A percentile compares a stretch with the other conserved stretches of the same genome.
These are phyloP conservation scores for Artemisia tridentata DNA, from an alignment of 129 eudicot species.

Conservation along the genomic window DNA sequence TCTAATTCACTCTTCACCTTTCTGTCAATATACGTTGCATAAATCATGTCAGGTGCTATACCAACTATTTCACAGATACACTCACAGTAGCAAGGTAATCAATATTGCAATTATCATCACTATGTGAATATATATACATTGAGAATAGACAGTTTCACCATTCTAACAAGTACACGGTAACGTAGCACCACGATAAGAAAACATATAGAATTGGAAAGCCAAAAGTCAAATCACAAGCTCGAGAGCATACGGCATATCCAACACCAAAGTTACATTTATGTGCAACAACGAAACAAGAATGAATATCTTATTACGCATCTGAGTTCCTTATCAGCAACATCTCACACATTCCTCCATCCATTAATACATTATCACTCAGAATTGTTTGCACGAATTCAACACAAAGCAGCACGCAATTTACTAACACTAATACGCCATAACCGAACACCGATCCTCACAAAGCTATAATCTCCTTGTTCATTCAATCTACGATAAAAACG, in stretches of 20 bases:
- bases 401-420: too few species aligned
- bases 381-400: too few species aligned
- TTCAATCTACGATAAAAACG: too few species aligned
- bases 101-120: neutral
- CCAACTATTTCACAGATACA: neutral
- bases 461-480: too few species aligned
- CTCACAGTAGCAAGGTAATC: neutral
- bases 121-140: neutral
- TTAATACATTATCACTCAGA: too few species aligned
- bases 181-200: neutral
- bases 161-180: neutral
- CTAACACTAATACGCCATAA: neutral
- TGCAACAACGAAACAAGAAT: neutral
- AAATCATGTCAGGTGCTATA: constrained; percentile 7
- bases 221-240: neutral
- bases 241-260: neutral
- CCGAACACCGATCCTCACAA: neutral
- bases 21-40: neutral
- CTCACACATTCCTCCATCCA: neutral
- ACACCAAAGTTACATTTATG: neutral
- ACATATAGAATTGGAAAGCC: neutral
- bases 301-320: neutral
- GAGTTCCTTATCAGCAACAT: neutral
- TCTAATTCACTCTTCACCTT: constrained; percentile 7
- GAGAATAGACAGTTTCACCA: neutral